Conservation (phyloP, 768 basidiomycete species). For the Dioszegia crocea region DNA sequence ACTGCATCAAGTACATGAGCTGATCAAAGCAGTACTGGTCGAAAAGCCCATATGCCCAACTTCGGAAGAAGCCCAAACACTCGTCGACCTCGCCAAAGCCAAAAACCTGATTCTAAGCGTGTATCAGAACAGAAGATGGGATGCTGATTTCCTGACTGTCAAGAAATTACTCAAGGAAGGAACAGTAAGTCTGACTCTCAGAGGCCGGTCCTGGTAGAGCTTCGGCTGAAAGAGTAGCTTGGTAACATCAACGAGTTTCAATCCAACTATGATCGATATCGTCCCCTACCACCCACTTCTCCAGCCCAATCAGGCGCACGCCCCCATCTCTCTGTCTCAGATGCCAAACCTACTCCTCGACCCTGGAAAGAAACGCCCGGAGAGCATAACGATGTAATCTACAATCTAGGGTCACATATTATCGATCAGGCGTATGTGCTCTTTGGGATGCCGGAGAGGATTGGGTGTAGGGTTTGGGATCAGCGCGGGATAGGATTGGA, state of each 20-base stretch:
- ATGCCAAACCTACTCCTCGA: background rate
- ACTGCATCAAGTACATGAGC: slow-evolving; percentile 48
- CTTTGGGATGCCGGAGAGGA: slow-evolving; percentile 66
- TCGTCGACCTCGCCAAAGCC: slow-evolving; percentile 32
- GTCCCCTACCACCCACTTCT: slow-evolving; percentile 50
- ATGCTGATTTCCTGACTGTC: slow-evolving; percentile 44
- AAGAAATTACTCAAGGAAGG: slow-evolving; percentile 28
- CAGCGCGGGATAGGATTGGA: slow-evolving; percentile 41
- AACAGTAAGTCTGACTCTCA: slow-evolving; percentile 39
- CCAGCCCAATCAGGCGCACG: background rate
- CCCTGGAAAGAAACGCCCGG: slow-evolving; percentile 69
- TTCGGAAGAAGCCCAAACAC: slow-evolving; percentile 26
- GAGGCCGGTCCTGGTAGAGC: no score
- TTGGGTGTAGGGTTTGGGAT: slow-evolving; percentile 53
- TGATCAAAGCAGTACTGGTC: slow-evolving; percentile 38
- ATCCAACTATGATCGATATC: slow-evolving; percentile 56
- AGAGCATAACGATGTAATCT: slow-evolving; percentile 64
- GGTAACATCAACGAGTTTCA: slow-evolving; percentile 34
- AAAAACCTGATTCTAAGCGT: slow-evolving; percentile 34
- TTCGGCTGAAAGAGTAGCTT: slow-evolving; percentile 52
- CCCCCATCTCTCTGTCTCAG: background rate
- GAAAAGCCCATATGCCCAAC: slow-evolving; percentile 42
- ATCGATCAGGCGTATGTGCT: slow-evolving; percentile 72
- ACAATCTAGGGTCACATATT: slow-evolving; percentile 75
- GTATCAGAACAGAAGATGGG: slow-evolving; percentile 47